Conservation (phyloP, 495 filamentous ascomycete species). For the Aspergillus nanangensis region DNA sequence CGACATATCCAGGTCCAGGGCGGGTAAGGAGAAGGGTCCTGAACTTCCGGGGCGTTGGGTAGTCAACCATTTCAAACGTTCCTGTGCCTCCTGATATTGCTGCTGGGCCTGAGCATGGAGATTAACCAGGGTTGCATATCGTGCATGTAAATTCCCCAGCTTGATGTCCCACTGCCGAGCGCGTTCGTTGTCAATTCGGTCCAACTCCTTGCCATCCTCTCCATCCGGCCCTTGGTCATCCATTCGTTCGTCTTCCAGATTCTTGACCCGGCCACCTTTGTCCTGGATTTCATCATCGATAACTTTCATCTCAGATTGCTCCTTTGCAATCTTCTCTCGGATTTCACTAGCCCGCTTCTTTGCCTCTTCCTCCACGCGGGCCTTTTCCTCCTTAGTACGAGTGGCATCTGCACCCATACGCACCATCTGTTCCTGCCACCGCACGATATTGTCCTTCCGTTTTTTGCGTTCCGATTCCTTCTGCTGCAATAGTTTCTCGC, state of each 20-base stretch:
- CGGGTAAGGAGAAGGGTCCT: constrained; percentile 39
- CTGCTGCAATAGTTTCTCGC: constrained; percentile 62
- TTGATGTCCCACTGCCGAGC: constrained; percentile 53
- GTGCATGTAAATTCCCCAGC: constrained; percentile 42
- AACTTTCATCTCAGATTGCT: constrained; percentile 47
- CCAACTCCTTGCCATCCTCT: constrained; percentile 45
- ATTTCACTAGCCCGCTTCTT: constrained; percentile 45
- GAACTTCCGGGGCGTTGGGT: constrained; percentile 39
- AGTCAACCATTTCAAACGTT: constrained; percentile 46
- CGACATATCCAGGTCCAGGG: constrained; percentile 39
- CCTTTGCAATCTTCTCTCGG: constrained; percentile 47
- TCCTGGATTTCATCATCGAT: constrained; percentile 62
- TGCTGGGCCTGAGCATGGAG: constrained; percentile 45
- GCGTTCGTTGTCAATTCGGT: constrained; percentile 51
- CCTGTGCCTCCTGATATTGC: constrained; percentile 50
- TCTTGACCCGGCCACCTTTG: constrained; percentile 57
- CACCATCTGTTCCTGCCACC: constrained; percentile 52
- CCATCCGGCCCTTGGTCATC: constrained; percentile 42
- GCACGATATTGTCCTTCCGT: constrained; percentile 53
- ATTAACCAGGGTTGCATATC: constrained; percentile 46
- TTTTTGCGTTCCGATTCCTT: constrained; percentile 60
- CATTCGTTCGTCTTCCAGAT: constrained; percentile 55
- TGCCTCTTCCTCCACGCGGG: constrained; percentile 37
- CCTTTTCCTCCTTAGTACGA: constrained; percentile 44
- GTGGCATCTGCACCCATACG: constrained; percentile 46